A percentile compares a stretch with the other conserved stretches of the same genome.
phyloP scores from a whole-genome alignment of 2,329 filamentous ascomycete species.

The Aaosphaeria pasadenensis region DNA sequence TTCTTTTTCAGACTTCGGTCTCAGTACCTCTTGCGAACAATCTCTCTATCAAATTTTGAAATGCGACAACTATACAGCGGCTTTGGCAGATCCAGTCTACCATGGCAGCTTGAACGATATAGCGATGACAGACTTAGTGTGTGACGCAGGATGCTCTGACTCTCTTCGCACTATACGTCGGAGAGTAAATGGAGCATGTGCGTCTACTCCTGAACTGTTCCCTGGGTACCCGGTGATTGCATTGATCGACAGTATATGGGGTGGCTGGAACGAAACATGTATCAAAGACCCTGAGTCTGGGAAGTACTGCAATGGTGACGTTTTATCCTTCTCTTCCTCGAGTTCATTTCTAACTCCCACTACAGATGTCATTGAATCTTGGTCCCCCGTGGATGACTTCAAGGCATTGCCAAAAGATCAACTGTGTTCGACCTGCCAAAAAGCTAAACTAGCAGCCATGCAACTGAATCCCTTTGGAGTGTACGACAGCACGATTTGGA shows the following conservation, averaged over 20 bases:
- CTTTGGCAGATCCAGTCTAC: neutral
- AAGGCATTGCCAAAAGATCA: neutral
- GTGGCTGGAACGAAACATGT: constrained; percentile 6
- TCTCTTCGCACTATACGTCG: neutral
- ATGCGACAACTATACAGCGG: neutral
- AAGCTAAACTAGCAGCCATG: neutral
- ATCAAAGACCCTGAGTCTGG: neutral
- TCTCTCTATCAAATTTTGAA: neutral
- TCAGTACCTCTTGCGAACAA: neutral
- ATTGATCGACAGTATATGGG: constrained; percentile 4
- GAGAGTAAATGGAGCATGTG: constrained; percentile 1
- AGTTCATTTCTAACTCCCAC: neutral
- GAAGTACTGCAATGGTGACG: constrained; percentile 1
- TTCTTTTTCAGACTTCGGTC: neutral
- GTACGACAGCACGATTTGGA: neutral
- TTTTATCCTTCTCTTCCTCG: neutral
- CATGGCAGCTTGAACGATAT: neutral
- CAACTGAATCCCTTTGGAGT: neutral
- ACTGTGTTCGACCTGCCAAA: neutral
- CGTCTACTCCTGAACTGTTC: constrained; percentile 1
- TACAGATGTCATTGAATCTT: neutral
- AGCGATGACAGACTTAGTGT: neutral
- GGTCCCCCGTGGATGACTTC: neutral
- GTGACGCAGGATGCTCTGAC: neutral
- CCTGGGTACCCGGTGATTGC: constrained; percentile 1